Conservation (phyloP, 2,329 filamentous ascomycete genomes). For the Metarhizium brunneum region DNA sequence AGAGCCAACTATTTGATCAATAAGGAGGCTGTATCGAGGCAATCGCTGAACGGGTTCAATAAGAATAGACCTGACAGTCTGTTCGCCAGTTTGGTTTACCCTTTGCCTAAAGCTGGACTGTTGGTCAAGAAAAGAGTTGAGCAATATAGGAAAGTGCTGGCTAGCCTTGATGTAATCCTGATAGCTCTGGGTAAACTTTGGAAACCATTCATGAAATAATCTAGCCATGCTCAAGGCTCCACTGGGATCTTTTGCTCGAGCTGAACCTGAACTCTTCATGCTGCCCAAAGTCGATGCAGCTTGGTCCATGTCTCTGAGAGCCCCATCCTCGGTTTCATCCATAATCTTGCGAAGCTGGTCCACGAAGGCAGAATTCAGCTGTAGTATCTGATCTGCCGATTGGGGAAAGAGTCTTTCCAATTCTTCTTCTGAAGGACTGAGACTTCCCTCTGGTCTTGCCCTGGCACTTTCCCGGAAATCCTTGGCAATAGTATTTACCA, state of each 20-base stretch:
- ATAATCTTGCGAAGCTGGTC: constrained; percentile 66
- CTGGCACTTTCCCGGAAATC: constrained; percentile 68
- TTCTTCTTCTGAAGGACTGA: constrained; percentile 63
- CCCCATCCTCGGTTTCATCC: constrained; percentile 75
- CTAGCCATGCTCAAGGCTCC: constrained; percentile 72
- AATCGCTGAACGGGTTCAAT: constrained; percentile 95
- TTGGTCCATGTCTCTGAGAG: constrained; percentile 64
- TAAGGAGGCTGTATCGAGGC: constrained; percentile 89
- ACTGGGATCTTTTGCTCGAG: constrained; percentile 57
- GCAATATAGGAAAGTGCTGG: constrained; percentile 72
- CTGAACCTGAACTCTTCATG: constrained; percentile 33
- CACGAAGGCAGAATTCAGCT: constrained; percentile 74
- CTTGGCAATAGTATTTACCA: constrained; percentile 71
- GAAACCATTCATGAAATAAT: constrained; percentile 83
- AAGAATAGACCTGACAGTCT: constrained; percentile 78
- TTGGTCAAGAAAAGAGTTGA: constrained; percentile 70
- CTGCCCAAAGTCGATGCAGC: constrained; percentile 31
- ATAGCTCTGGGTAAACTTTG: constrained; percentile 83
- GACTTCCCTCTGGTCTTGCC: constrained; percentile 46
- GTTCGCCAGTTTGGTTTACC: constrained; percentile 78
- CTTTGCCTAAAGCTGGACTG: constrained; percentile 75
- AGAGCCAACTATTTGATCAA: constrained; percentile 86
- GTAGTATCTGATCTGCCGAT: constrained; percentile 70
- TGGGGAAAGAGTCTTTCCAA: constrained; percentile 71
- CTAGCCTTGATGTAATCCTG: constrained; percentile 88